These are phyloP conservation scores for Plasmopara viticola DNA, from an alignment of 352 stramenopile genomes.

Conservation along the genomic window DNA sequence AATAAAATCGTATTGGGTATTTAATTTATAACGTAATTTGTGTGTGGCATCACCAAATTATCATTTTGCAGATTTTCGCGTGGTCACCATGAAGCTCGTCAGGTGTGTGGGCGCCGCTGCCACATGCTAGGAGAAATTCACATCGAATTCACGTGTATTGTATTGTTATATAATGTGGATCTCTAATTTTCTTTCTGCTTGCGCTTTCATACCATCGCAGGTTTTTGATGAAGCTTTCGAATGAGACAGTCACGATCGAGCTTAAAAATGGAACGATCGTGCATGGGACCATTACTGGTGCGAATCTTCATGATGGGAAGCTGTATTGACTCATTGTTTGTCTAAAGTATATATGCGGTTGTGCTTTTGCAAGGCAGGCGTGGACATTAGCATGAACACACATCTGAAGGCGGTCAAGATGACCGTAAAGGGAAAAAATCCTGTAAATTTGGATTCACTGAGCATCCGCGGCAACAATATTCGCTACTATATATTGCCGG, in stretches of 20 bases:
- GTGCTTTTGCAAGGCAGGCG: conserved; percentile 47
- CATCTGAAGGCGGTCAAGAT: conserved; percentile 99
- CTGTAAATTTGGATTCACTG: conserved; percentile 94
- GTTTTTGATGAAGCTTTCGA: conserved; percentile 98
- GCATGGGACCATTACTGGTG: conserved; percentile 95
- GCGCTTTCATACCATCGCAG: conserved; percentile 23
- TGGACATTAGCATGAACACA: conserved; percentile 99
- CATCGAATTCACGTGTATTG: background rate
- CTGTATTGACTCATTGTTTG: background rate
- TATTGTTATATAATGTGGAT: background rate
- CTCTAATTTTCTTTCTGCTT: background rate
- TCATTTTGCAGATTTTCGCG: background rate
- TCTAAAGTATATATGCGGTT: background rate
- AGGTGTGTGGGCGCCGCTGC: conserved; percentile 18
- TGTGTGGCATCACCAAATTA: too few species aligned
- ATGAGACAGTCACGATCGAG: conserved; percentile 99
- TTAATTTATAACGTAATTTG: too few species aligned
- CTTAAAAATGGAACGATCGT: conserved; percentile 99
- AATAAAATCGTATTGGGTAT: too few species aligned
- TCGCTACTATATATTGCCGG: conserved; percentile 90
- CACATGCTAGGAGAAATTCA: background rate
- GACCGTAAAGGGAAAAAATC: conserved; percentile 97
- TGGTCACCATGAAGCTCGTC: conserved; percentile 37
- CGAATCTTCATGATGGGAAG: background rate
- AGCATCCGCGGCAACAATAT: conserved; percentile 99